phyloP scores from a whole-genome alignment of 2,329 filamentous ascomycete species.

The Aspergillus pseudoglaucus region DNA sequence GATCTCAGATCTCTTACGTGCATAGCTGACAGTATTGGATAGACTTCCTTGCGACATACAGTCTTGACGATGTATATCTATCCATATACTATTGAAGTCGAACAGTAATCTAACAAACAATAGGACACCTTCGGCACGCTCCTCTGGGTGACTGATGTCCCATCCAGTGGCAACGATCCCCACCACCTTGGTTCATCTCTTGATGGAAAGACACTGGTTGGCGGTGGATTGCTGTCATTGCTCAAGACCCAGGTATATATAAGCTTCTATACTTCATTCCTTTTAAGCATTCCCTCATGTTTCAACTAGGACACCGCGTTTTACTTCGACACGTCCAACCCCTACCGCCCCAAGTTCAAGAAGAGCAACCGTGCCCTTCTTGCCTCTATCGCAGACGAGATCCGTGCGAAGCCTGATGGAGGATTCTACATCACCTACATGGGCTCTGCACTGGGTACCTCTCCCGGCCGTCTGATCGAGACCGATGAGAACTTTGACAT shows the following conservation, averaged over 20 bases:
- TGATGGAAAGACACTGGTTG: constrained; percentile 53
- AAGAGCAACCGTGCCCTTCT: constrained; percentile 57
- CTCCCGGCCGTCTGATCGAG: constrained; percentile 55
- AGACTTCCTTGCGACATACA: constrained; percentile 54
- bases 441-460: constrained; percentile 53
- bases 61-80: constrained; percentile 49
- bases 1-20: not conserved
- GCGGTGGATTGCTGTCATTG: constrained; percentile 53
- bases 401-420: constrained; percentile 56
- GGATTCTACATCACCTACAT: constrained; percentile 59
- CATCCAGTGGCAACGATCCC: constrained; percentile 54
- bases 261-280: constrained; percentile 7
- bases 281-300: not conserved
- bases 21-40: not conserved
- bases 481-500: constrained; percentile 55
- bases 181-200: constrained; percentile 52
- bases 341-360: constrained; percentile 53
- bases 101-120: constrained; percentile 1
- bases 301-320: constrained; percentile 50
- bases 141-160: constrained; percentile 53
- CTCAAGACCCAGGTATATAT: constrained; percentile 45
- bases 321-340: constrained; percentile 56
- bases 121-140: constrained; percentile 56
- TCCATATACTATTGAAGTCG: not conserved
- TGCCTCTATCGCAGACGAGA: constrained; percentile 56